phyloP scores from a whole-genome alignment of 148 eudicot genomes.

The Silene conica region DNA sequence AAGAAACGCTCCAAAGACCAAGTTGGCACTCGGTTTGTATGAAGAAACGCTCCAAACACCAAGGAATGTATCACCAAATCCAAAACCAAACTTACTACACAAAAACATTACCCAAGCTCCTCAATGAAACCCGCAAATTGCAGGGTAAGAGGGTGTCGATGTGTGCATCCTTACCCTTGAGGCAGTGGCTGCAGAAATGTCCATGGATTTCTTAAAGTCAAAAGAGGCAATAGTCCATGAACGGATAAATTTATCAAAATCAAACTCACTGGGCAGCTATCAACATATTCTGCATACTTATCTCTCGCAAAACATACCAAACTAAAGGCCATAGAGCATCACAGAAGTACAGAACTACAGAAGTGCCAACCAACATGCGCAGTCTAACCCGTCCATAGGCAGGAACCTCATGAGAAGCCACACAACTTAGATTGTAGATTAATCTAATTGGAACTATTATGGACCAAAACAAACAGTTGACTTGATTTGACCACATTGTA shows the following conservation, averaged over 20 bases:
- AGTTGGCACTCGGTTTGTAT: too few species aligned
- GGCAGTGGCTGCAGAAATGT: background rate
- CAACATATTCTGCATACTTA: background rate
- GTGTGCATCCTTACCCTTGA: too few species aligned
- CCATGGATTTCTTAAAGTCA: background rate
- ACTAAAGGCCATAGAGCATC: background rate
- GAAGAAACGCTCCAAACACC: background rate
- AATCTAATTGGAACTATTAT: constrained; percentile 3
- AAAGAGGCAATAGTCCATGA: too few species aligned
- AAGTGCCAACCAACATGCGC: background rate
- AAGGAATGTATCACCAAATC: background rate
- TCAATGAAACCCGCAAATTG: background rate
- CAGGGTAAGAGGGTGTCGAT: too few species aligned
- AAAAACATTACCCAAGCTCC: too few species aligned
- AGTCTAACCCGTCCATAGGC: background rate
- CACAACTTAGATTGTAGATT: background rate
- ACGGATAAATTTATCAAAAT: too few species aligned
- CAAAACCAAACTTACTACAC: background rate
- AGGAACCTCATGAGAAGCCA: background rate
- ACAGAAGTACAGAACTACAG: background rate
- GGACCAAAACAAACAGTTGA: background rate
- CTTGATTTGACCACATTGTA: constrained; percentile 5
- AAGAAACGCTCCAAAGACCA: too few species aligned
- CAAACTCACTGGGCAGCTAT: background rate
- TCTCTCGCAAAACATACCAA: background rate